Evolutionary conservation across 257 asterid species (phyloP).

Genomic region (Dorcoceras hygrometricum): DNA sequence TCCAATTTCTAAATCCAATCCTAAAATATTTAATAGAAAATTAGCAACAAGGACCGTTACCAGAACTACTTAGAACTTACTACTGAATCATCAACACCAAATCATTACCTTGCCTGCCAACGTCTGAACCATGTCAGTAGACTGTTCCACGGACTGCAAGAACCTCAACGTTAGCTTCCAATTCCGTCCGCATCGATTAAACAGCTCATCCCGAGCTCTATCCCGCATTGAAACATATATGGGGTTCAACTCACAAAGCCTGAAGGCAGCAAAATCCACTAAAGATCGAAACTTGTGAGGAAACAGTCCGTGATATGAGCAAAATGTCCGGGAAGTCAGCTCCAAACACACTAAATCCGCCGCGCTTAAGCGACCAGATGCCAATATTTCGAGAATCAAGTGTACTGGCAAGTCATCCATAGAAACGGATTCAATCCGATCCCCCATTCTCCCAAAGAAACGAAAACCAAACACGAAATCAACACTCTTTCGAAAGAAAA

Average conservation of each 20-base stretch:
- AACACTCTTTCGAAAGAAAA: constrained; percentile 4
- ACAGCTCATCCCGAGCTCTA: constrained; percentile 42
- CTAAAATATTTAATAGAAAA: neutral
- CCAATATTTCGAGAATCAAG: constrained; percentile 63
- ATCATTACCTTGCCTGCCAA: constrained; percentile 71
- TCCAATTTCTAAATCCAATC: constrained; percentile 8
- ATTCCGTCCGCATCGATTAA: constrained; percentile 54
- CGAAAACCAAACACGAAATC: constrained; percentile 6
- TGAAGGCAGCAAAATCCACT: constrained; percentile 68
- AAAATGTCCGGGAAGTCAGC: constrained; percentile 55
- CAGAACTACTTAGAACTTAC: neutral
- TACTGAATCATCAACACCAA: constrained; percentile 13
- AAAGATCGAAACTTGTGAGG: constrained; percentile 59
- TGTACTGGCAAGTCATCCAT: constrained; percentile 77
- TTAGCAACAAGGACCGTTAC: neutral
- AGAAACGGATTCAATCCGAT: constrained; percentile 38
- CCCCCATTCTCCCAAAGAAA: constrained; percentile 48
- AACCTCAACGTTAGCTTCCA: constrained; percentile 74
- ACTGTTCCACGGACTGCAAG: constrained; percentile 72
- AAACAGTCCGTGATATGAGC: constrained; percentile 44
- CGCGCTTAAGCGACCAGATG: constrained; percentile 57
- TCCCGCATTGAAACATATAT: constrained; percentile 46
- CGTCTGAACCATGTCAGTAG: constrained; percentile 65
- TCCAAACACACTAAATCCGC: constrained; percentile 64
- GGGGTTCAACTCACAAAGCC: constrained; percentile 57